These are phyloP conservation scores for Metarhizium album DNA, from an alignment of 2,329 filamentous ascomycete species.

Conservation along the genomic window DNA sequence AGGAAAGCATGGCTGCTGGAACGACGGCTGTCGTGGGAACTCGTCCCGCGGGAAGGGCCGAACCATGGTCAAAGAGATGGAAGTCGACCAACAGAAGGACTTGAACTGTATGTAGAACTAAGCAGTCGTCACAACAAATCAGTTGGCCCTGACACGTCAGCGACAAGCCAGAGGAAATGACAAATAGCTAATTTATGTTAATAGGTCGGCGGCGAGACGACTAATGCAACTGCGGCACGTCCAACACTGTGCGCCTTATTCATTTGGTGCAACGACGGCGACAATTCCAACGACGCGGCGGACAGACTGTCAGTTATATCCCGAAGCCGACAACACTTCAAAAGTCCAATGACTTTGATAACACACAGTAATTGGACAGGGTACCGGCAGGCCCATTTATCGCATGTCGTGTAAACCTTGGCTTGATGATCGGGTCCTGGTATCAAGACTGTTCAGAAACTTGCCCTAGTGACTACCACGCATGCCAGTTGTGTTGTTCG, in stretches of 20 bases:
- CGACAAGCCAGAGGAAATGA: neutral
- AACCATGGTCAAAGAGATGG: constrained; percentile 23
- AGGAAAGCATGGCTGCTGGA: constrained; percentile 14
- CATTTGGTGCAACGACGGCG: neutral
- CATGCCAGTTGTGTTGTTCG: neutral
- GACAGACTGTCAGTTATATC: neutral
- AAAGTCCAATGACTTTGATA: neutral
- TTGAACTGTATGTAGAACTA: neutral
- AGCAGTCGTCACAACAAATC: neutral
- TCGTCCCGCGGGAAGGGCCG: constrained; percentile 28
- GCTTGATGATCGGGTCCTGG: neutral
- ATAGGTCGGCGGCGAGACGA: neutral
- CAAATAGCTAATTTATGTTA: neutral
- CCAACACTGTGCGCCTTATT: neutral
- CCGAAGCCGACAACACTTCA: neutral
- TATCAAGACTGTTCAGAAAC: neutral
- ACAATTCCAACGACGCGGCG: neutral
- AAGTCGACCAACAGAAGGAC: neutral
- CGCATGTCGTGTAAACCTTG: constrained; percentile 13
- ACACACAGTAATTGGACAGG: neutral
- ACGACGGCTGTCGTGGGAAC: constrained; percentile 24
- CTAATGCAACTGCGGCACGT: neutral
- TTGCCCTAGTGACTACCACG: neutral
- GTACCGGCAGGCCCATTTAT: constrained; percentile 6
- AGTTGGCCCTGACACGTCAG: neutral